phyloP scores from a whole-genome alignment of 1,139 yeast genomes.

The Saccharomyces uvarum region DNA sequence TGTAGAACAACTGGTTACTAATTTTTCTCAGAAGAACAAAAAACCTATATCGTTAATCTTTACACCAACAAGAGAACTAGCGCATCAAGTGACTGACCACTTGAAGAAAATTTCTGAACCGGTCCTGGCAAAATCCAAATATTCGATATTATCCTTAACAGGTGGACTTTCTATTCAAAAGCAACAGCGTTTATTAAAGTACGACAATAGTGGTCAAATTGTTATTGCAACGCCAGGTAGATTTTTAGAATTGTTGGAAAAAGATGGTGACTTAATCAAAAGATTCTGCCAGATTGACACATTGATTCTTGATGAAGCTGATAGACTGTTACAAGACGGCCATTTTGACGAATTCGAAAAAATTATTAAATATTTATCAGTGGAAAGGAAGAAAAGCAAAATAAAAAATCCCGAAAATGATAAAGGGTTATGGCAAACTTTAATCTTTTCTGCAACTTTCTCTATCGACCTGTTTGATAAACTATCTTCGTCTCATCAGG shows the following conservation, averaged over 20 bases:
- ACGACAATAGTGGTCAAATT: constrained; percentile 60
- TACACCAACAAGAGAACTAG: constrained; percentile 94
- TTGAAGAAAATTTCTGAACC: constrained; percentile 38
- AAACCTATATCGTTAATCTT: constrained; percentile 72
- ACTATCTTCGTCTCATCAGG: constrained; percentile 40
- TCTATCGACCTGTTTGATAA: constrained; percentile 75
- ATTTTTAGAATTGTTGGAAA: constrained; percentile 70
- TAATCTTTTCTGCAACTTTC: constrained; percentile 92
- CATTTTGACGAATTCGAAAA: constrained; percentile 90
- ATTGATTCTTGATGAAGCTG: constrained; percentile 94
- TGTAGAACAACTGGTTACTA: constrained; percentile 50
- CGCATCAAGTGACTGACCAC: constrained; percentile 86
- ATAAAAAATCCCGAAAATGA: constrained; percentile 14
- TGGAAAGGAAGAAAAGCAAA: constrained; percentile 15
- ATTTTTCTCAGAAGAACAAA: constrained; percentile 11
- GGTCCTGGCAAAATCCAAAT: constrained; percentile 54
- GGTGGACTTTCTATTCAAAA: constrained; percentile 94
- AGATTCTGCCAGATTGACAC: constrained; percentile 59
- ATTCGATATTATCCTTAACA: constrained; percentile 67
- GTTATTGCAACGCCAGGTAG: constrained; percentile 97
- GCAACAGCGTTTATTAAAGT: constrained; percentile 69
- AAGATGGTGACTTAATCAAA: constrained; percentile 45
- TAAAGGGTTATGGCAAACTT: constrained; percentile 70
- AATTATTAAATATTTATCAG: constrained; percentile 53
- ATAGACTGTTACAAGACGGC: constrained; percentile 87